Evolutionary conservation across 129 eudicot species (phyloP), one percentile per base, ranked within the genome.

Genomic region (Chrysanthemum seticuspe): DNA sequence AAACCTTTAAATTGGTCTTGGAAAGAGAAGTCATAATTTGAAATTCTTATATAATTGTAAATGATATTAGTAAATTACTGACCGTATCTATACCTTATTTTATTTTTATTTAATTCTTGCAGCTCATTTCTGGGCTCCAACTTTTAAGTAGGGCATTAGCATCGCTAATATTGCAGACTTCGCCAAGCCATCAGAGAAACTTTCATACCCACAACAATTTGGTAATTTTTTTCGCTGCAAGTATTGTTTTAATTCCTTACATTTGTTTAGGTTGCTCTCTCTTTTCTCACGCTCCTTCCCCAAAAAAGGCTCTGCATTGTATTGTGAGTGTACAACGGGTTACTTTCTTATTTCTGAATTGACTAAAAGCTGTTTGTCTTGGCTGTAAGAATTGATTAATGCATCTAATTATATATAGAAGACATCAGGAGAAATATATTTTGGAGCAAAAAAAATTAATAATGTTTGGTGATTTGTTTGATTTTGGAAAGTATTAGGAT

Each of bases 61-160:
- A 16, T 5, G 45, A 6, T 36, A 36, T 36, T 6, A 0, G n/a
- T 69, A 13, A 25, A 8, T 59, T 23, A 59, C 31, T 8, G 0
- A 8, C 5, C 11, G 23, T 58, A 47, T 15, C 5, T 25, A 12
- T 67, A 70, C 10, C 1, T 36, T 27, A 15, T 0, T 34, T 56
- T 21, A 27, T 27, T 19, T 12, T 16, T 9, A 21, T 4, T 27
- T 23, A 62, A 67, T 15, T 59, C 0, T 77, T 84, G 71, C 73
- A 94, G 98, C 90, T 90, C 98, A 94, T 79, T 94, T 94, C 77
- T 94, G 98, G 98, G 98, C 98, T 48, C 98, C 98, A 75, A 94
- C 98, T 19, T 94, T 94, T 74, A 94, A 94, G 79, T 94, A 97
- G 98, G 97, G 96, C 71, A 90, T 94, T 53, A 94, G 91, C 83